Base-by-base conservation (phyloP, 805 yeast species). In the Lipomyces sp. region DNA sequence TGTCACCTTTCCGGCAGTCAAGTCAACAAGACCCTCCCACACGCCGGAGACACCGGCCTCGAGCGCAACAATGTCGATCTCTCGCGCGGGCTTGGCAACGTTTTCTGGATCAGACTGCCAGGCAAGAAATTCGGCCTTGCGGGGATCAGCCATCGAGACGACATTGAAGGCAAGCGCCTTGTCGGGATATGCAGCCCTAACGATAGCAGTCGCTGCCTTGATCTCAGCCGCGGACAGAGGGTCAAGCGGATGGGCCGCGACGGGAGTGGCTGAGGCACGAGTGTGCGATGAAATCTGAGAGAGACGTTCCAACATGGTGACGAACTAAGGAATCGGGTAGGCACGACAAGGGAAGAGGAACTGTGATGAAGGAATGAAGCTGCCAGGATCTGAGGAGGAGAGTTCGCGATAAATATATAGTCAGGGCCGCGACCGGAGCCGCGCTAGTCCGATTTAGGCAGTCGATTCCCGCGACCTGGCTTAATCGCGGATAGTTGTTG, bases 121-220 rank as follows among this genome's bases (percentile, higher is more conserved):
- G 58, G 81, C 83, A 69, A 86, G 82, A 79, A 80, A 88, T 5
- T 84, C 85, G 67, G 79, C 80, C 77, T 89, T 89, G 67, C 86
- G 78, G 69, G 94, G 94, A 78, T 89, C 94, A 74, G 85, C 83
- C 63, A 89, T 79, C 51, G 92, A 86, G 69, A 89, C 82, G 45
- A 90, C 87, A 78, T 89, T 89, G 82, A 88, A 89, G 50, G 82
- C 74, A 67, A 88, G 79, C 15, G 35, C n/a, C 32, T 73, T 69
- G 60, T 77, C 80, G 29, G 84, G 85, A 57, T 79, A 75, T 68
- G 83, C 75, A 32, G 79, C 77, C 75, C 83, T 84, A 66, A 89
- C 80, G 57, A 86, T 76, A 51, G 77, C 75, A n/a, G 89, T 81
- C 34, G 84, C 87, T 13, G 84, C 81, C 73, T 82, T 81, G 75